These are phyloP conservation scores for Phytophthora hybrid DNA, from an alignment of 352 stramenopile genomes.

Conservation along the genomic window DNA sequence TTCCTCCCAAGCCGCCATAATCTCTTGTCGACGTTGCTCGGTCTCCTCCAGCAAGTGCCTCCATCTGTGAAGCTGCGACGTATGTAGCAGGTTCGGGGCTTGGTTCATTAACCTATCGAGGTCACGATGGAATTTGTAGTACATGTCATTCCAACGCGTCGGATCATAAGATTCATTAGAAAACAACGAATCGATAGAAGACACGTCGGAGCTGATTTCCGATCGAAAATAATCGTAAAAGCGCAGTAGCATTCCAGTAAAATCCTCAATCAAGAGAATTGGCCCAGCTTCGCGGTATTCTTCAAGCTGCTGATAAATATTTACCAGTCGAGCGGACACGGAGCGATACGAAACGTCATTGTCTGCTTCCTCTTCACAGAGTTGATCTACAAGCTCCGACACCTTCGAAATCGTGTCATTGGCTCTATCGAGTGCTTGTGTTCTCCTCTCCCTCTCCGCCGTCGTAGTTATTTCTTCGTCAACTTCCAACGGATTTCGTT, in stretches of 20 bases:
- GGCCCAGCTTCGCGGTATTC: background rate
- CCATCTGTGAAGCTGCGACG: background rate
- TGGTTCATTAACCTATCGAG: background rate
- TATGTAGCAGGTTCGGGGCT: background rate
- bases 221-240: too few relatives aligned
- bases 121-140: background rate
- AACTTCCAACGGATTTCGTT: background rate
- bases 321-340: background rate
- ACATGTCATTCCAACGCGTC: background rate
- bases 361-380: background rate
- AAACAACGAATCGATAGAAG: background rate
- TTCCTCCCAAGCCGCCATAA: background rate
- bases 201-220: background rate
- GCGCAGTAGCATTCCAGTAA: background rate
- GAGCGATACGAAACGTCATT: background rate
- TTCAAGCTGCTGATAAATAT: background rate
- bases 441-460: background rate
- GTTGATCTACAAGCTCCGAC: background rate
- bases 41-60: background rate
- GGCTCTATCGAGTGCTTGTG: too few relatives aligned
- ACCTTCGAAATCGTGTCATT: background rate
- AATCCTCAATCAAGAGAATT: background rate
- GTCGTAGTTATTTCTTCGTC: background rate
- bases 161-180: background rate
- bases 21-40: background rate